Conservation (phyloP, 164 flowering plant species). For the Cinnamomum micranthum region DNA sequence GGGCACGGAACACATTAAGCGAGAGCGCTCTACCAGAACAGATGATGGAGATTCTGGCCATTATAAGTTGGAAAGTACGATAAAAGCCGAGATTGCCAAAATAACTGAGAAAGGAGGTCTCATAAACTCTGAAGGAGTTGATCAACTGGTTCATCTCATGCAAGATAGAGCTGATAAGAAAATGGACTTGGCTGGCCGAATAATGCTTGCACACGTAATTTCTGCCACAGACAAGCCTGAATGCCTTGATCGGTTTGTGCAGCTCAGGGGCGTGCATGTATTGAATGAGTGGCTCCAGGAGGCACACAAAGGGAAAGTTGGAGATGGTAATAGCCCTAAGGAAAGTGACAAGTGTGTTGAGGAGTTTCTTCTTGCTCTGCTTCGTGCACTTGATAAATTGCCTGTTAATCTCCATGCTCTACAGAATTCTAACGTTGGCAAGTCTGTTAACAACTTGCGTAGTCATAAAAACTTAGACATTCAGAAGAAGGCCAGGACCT, state of each 20-base stretch:
- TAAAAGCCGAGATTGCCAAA: slow-evolving; percentile 68
- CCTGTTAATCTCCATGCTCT: slow-evolving; percentile 86
- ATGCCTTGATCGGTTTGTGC: slow-evolving; percentile 76
- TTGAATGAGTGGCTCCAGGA: slow-evolving; percentile 96
- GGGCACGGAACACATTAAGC: slow-evolving; percentile 55
- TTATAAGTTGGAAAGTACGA: slow-evolving; percentile 37
- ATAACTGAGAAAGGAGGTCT: slow-evolving; percentile 70
- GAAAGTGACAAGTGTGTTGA: slow-evolving; percentile 71
- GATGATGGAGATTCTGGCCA: slow-evolving; percentile 67
- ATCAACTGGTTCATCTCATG: slow-evolving; percentile 72
- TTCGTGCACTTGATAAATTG: slow-evolving; percentile 86
- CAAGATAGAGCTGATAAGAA: slow-evolving; percentile 57
- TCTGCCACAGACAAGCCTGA: slow-evolving; percentile 73
- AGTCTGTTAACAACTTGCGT: slow-evolving; percentile 77
- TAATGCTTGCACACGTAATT: slow-evolving; percentile 67
- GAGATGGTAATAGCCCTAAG: slow-evolving; percentile 52
- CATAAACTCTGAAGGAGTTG: slow-evolving; percentile 67
- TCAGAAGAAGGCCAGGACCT: slow-evolving; percentile 61
- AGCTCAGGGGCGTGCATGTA: slow-evolving; percentile 71
- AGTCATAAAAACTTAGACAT: slow-evolving; percentile 54
- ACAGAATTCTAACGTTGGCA: slow-evolving; percentile 78
- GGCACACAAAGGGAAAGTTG: slow-evolving; percentile 73
- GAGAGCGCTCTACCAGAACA: slow-evolving; percentile 48
- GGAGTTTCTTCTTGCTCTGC: slow-evolving; percentile 77
- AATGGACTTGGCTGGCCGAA: slow-evolving; percentile 59